Evolutionary conservation across 1,284 basidiomycete genomes (phyloP).

Genomic region (Leccinum pallidistipes): DNA sequence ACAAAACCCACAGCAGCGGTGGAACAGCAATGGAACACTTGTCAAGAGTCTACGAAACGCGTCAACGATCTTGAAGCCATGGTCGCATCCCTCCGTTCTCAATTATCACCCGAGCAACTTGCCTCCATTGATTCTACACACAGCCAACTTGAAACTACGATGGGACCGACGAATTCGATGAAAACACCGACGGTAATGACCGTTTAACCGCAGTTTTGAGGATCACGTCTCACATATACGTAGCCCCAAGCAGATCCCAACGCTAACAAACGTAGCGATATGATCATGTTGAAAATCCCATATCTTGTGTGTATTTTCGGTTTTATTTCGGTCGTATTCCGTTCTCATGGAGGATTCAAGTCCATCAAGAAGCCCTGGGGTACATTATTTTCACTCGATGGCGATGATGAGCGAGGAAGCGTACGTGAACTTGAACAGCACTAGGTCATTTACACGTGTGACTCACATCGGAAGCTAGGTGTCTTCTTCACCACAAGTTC

Average conservation of each 20-base stretch:
- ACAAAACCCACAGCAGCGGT: not conserved
- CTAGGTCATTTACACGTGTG: not conserved
- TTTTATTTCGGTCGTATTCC: not conserved
- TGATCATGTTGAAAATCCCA: slow-evolving; percentile 29
- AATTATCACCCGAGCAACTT: slow-evolving; percentile 24
- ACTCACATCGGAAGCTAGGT: not conserved
- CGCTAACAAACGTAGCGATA: slow-evolving; percentile 22
- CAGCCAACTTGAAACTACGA: not conserved
- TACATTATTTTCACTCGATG: too few species aligned
- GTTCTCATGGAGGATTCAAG: slow-evolving; percentile 15
- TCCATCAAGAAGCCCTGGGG: not conserved
- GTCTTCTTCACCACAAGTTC: slow-evolving; percentile 4
- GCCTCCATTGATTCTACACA: slow-evolving; percentile 14
- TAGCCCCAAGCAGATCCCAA: slow-evolving; percentile 12
- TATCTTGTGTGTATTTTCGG: slow-evolving; percentile 19
- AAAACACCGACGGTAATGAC: slow-evolving; percentile 17
- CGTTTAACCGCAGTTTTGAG: not conserved
- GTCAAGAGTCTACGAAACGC: slow-evolving; percentile 17
- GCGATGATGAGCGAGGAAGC: not conserved
- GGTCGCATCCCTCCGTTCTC: slow-evolving; percentile 21
- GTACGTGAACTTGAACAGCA: slow-evolving; percentile 13
- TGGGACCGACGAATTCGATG: not conserved
- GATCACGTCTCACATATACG: slow-evolving; percentile 10
- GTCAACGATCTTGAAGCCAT: slow-evolving; percentile 22
- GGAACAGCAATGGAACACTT: slow-evolving; percentile 18